Conservation (phyloP, 257 asterid genomes). For the Paulownia fortunei region DNA sequence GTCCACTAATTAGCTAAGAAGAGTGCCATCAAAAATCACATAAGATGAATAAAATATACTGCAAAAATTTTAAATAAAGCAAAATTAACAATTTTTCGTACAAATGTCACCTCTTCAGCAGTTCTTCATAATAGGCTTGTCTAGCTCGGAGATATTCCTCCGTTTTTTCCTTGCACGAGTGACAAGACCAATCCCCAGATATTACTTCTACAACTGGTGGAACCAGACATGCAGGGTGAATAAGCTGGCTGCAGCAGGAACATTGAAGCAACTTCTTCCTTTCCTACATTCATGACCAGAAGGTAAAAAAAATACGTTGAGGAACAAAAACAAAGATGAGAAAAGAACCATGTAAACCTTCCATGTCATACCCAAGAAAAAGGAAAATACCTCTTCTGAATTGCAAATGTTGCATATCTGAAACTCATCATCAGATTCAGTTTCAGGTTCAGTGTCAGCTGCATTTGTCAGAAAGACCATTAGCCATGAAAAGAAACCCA, state of each 20-base stretch:
- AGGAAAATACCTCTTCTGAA: conserved; percentile 75
- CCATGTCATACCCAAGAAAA: conserved; percentile 15
- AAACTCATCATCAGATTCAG: conserved; percentile 95
- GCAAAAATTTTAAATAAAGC: background rate
- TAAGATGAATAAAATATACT: conserved; percentile 3
- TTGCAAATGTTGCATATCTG: conserved; percentile 90
- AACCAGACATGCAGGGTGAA: conserved; percentile 82
- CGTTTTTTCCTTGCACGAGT: conserved; percentile 87
- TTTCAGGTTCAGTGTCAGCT: conserved; percentile 77
- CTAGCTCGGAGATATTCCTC: conserved; percentile 88
- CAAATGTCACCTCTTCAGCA: conserved; percentile 63
- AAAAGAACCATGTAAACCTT: conserved; percentile 12
- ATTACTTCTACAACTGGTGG: conserved; percentile 81
- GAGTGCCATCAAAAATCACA: conserved; percentile 23
- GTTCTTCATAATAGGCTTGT: conserved; percentile 73
- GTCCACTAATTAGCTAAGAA: conserved; percentile 29
- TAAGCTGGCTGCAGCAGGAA: conserved; percentile 81
- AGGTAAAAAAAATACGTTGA: background rate
- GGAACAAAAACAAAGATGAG: background rate
- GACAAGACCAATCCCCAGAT: conserved; percentile 87
- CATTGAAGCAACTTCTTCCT: conserved; percentile 93
- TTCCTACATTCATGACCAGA: conserved; percentile 59
- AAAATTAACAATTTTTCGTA: background rate
- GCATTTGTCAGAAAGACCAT: conserved; percentile 42
- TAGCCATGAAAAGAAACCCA: conserved; percentile 28